Percentiles rank a stretch among this genome's conserved stretches.
Conservation (phyloP, 129 eudicot species). For the Saussurea involucrata region DNA sequence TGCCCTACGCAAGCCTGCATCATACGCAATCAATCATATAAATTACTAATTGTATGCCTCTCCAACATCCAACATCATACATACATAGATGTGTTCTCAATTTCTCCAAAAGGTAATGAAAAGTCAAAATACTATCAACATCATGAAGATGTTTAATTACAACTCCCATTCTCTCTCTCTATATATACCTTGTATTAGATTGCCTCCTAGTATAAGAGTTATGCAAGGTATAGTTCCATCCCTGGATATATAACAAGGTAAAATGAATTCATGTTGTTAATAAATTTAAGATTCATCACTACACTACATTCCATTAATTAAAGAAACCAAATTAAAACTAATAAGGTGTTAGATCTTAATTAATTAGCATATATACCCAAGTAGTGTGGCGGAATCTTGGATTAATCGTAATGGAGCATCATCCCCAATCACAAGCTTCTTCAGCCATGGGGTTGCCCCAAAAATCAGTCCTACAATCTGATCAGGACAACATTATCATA, state of each 20-base stretch:
- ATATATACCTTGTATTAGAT: constrained; percentile 73
- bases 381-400: constrained; percentile 56
- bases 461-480: constrained; percentile 66
- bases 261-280: not conserved
- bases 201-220: constrained; percentile 93
- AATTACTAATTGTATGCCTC: too few relatives aligned
- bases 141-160: too few relatives aligned
- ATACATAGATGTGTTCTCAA: too few relatives aligned
- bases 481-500: not conserved
- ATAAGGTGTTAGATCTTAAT: not conserved
- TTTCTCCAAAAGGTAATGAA: not conserved
- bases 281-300: not conserved
- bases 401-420: constrained; percentile 73
- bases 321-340: not conserved
- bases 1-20: constrained; percentile 50
- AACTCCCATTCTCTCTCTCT: not conserved
- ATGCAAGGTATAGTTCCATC: constrained; percentile 83
- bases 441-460: constrained; percentile 63
- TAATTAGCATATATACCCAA: constrained; percentile 54
- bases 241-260: constrained; percentile 37
- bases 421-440: constrained; percentile 58
- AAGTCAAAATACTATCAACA: too few relatives aligned
- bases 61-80: too few relatives aligned
- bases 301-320: not conserved
- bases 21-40: not conserved